These are phyloP conservation scores for Flaveria bidentis DNA, from an alignment of 129 eudicot genomes.

Conservation along the genomic window DNA sequence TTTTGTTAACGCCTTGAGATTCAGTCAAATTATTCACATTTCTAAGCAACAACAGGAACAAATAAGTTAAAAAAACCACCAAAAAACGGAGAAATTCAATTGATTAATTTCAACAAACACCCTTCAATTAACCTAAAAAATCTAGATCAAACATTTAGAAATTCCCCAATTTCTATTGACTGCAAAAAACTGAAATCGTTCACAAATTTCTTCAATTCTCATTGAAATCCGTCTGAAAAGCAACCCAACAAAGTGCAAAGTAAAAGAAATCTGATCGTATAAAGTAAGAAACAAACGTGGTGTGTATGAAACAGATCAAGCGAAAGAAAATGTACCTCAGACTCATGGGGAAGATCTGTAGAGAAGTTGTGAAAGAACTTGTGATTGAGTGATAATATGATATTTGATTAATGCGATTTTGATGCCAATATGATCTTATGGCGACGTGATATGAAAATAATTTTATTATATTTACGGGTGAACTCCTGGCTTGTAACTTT, in stretches of 20 bases:
- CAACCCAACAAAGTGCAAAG: too few relatives aligned
- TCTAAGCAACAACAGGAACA: background rate
- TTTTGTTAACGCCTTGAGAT: background rate
- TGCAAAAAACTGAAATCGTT: conserved; percentile 5
- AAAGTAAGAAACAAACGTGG: background rate
- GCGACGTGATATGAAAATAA: background rate
- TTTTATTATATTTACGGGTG: background rate
- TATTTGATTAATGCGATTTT: background rate
- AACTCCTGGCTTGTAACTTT: conserved; percentile 9
- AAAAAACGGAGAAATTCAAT: conserved; percentile 3
- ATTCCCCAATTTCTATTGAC: background rate
- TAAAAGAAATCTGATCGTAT: background rate
- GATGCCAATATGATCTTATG: conserved; percentile 7
- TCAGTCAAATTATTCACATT: background rate
- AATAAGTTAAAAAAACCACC: background rate
- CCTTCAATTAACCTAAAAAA: conserved; percentile 6
- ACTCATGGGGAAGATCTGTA: conserved; percentile 28
- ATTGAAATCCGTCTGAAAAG: too few relatives aligned
- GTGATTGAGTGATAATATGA: background rate
- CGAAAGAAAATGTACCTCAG: conserved; percentile 31
- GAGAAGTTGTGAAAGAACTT: background rate
- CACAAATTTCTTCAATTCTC: background rate
- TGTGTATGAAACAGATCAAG: background rate
- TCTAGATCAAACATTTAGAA: background rate
- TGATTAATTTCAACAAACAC: background rate